phyloP scores from a whole-genome alignment of 202 grass and related monocot species.

The Schoenoplectus triqueter region DNA sequence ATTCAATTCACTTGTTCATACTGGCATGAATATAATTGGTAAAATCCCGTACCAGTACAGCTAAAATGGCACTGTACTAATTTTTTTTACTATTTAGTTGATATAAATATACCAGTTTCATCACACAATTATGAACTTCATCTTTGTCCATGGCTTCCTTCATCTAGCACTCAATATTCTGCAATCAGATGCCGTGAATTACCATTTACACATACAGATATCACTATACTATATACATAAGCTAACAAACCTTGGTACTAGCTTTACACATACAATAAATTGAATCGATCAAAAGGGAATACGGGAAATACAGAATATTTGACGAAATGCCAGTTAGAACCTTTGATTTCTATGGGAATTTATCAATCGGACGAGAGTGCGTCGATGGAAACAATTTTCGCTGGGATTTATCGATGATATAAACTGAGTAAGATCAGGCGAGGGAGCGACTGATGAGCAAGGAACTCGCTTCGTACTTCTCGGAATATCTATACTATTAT shows the following conservation, averaged over 20 bases:
- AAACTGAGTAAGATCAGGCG: background rate
- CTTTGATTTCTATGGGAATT: background rate
- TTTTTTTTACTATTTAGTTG: background rate
- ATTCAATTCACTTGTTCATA: background rate
- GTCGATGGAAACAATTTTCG: background rate
- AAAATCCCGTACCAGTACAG: background rate
- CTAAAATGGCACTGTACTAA: background rate
- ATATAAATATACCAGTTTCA: slow-evolving; percentile 61
- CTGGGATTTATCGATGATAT: background rate
- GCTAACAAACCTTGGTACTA: no score
- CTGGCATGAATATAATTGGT: background rate
- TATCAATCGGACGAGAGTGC: background rate
- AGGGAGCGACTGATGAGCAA: background rate
- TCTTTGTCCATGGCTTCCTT: slow-evolving; percentile 42
- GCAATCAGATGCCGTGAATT: background rate
- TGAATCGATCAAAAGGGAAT: background rate
- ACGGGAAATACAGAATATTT: slow-evolving; percentile 1
- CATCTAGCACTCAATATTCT: slow-evolving; percentile 19
- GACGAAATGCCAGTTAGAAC: background rate
- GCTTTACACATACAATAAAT: background rate
- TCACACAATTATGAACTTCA: slow-evolving; percentile 54
- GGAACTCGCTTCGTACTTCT: no score
- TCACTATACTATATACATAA: background rate
- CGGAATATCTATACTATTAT: no score
- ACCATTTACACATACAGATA: background rate